A percentile compares a stretch with the other conserved stretches of the same genome.
phyloP scores from a whole-genome alignment of 441 rosid species.

The Manihot esculenta region DNA sequence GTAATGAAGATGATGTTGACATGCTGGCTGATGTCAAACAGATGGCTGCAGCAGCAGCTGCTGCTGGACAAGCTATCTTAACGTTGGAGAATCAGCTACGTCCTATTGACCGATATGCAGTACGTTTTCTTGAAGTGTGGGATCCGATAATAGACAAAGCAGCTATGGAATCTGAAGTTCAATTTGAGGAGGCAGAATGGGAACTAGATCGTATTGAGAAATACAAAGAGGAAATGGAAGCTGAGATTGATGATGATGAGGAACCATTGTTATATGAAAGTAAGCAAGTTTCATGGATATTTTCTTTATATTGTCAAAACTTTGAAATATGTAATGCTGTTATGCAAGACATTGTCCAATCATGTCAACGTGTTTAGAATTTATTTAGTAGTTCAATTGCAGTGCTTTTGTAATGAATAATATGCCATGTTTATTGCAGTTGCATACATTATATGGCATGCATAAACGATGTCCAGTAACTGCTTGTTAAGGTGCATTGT shows the following conservation, averaged over 20 bases:
- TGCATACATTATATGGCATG: not conserved
- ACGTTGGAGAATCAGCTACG: slow-evolving; percentile 89
- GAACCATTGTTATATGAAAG: slow-evolving; percentile 98
- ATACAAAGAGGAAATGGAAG: slow-evolving; percentile 99
- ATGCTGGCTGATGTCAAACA: slow-evolving; percentile 95
- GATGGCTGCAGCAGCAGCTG: slow-evolving; percentile 96
- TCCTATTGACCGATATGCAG: slow-evolving; percentile 95
- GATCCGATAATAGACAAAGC: slow-evolving; percentile 92
- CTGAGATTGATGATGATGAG: slow-evolving; percentile 99
- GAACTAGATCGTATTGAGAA: slow-evolving; percentile 95
- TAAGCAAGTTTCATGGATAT: slow-evolving; percentile 44
- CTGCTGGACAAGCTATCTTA: slow-evolving; percentile 88
- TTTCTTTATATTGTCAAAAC: slow-evolving; percentile 4
- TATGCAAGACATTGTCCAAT: not conserved
- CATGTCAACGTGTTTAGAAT: not conserved
- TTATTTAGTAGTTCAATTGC: not conserved
- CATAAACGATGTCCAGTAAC: not conserved
- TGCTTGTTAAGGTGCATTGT: slow-evolving; percentile 3
- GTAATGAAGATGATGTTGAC: slow-evolving; percentile 82
- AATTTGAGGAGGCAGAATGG: slow-evolving; percentile 94
- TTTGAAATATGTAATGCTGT: not conserved
- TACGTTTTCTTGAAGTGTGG: slow-evolving; percentile 87
- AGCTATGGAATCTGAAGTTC: slow-evolving; percentile 65
- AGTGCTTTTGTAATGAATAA: not conserved
- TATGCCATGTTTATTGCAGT: not conserved